These are phyloP conservation scores for Barnettozyma populi DNA, from an alignment of 805 yeast species.

Conservation along the genomic window DNA sequence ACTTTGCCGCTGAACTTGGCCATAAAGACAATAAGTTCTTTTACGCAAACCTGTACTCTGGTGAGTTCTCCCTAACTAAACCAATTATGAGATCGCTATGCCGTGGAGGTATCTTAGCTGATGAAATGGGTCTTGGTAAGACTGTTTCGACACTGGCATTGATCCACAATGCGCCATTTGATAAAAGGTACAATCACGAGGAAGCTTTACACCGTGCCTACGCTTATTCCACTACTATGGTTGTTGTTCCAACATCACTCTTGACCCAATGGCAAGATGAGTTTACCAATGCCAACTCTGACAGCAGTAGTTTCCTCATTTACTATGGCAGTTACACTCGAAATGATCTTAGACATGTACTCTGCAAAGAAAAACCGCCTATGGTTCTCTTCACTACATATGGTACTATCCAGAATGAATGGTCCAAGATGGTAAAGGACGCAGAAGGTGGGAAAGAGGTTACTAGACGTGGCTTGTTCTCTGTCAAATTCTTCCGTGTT, in stretches of 20 bases:
- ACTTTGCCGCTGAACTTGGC: constrained; percentile 8
- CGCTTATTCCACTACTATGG: constrained; percentile 68
- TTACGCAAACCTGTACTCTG: constrained; percentile 74
- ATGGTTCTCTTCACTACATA: constrained; percentile 76
- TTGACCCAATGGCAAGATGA: constrained; percentile 90
- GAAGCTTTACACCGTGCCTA: constrained; percentile 27
- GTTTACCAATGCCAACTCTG: constrained; percentile 51
- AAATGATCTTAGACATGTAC: constrained; percentile 37
- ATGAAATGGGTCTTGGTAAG: constrained; percentile 96
- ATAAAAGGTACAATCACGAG: constrained; percentile 24
- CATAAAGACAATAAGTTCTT: constrained; percentile 33
- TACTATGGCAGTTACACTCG: constrained; percentile 71
- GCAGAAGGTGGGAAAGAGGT: constrained; percentile 13
- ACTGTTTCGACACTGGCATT: constrained; percentile 80
- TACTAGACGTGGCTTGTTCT: constrained; percentile 47
- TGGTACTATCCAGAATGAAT: constrained; percentile 81
- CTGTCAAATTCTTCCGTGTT: constrained; percentile 68
- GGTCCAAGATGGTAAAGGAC: constrained; percentile 37
- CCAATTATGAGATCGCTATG: constrained; percentile 60
- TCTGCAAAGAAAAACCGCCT: constrained; percentile 50
- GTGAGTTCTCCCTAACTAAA: constrained; percentile 63
- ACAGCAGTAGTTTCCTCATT: constrained; percentile 43
- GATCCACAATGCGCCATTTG: constrained; percentile 59
- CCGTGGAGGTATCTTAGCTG: constrained; percentile 87
- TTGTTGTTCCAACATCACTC: constrained; percentile 87